phyloP scores from a whole-genome alignment of 139 green algal species.

The Mesostigma viride region DNA sequence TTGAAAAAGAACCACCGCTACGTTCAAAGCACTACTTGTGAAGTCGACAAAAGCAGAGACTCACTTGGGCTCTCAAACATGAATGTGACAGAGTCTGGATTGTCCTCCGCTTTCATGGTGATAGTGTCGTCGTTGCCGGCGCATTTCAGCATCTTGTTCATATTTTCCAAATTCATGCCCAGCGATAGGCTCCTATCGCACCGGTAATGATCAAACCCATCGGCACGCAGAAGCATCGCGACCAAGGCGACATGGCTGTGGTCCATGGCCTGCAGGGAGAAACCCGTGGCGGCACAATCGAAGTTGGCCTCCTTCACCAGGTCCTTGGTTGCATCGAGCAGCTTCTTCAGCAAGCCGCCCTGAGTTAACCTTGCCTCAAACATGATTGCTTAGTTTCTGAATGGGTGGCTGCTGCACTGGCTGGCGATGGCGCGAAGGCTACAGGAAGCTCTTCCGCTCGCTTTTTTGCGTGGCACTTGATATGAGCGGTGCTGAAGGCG shows the following conservation, averaged over 20 bases:
- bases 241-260: slow-evolving; percentile 90
- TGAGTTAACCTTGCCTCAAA: slow-evolving; percentile 47
- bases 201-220: slow-evolving; percentile 96
- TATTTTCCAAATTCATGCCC: slow-evolving; percentile 84
- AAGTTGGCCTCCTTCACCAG: slow-evolving; percentile 95
- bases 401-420: no score
- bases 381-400: no score
- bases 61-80: slow-evolving; percentile 81
- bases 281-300: slow-evolving; percentile 73
- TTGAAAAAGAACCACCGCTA: neutral
- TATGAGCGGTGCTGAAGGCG: no score
- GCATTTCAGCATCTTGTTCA: slow-evolving; percentile 97
- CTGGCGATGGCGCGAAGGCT: no score
- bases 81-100: slow-evolving; percentile 81
- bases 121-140: slow-evolving; percentile 90
- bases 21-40: neutral
- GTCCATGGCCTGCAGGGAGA: slow-evolving; percentile 93
- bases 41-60: neutral
- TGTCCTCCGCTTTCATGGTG: slow-evolving; percentile 91
- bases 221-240: slow-evolving; percentile 56
- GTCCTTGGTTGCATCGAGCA: slow-evolving; percentile 95
- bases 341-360: slow-evolving; percentile 46
- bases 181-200: slow-evolving; percentile 59
- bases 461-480: no score
- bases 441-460: no score